These are phyloP conservation scores for Lindgomyces ingoldianus DNA, from an alignment of 495 filamentous ascomycete genomes.

Conservation along the genomic window DNA sequence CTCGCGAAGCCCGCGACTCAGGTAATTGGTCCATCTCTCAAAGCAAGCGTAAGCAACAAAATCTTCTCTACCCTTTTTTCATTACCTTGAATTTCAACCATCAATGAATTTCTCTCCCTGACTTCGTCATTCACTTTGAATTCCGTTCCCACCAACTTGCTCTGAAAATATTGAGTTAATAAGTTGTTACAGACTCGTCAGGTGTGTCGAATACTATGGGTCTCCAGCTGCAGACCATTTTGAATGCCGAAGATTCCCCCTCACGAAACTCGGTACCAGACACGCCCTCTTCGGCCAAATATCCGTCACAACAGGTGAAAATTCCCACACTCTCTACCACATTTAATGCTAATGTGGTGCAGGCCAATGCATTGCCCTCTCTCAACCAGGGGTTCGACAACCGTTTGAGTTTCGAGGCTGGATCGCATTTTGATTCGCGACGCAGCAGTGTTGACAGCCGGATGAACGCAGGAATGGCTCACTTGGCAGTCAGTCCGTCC, in stretches of 20 bases:
- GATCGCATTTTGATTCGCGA: constrained; percentile 43
- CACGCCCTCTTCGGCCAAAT: constrained; percentile 44
- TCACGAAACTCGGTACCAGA: constrained; percentile 42
- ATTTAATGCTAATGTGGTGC: background rate
- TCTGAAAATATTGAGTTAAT: constrained; percentile 16
- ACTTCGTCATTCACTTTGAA: background rate
- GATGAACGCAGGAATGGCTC: constrained; percentile 44
- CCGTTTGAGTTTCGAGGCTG: constrained; percentile 39
- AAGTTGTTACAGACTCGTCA: constrained; percentile 42
- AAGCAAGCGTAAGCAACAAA: constrained; percentile 42
- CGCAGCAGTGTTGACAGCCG: constrained; percentile 50
- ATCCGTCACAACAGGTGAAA: constrained; percentile 26
- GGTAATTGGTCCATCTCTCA: constrained; percentile 43
- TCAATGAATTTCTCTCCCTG: background rate
- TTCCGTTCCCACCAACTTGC: no score
- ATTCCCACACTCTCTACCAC: constrained; percentile 5
- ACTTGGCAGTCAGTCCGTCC: constrained; percentile 42
- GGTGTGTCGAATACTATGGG: constrained; percentile 43
- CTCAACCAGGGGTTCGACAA: constrained; percentile 46
- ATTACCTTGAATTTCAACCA: background rate
- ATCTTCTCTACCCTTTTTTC: background rate
- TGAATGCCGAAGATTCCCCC: constrained; percentile 48
- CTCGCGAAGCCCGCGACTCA: constrained; percentile 39
- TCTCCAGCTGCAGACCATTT: constrained; percentile 46
- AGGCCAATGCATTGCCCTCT: constrained; percentile 38